These are phyloP conservation scores for Picea sitchensis DNA, from an alignment of 75 land plant species.

Conservation along the genomic window DNA sequence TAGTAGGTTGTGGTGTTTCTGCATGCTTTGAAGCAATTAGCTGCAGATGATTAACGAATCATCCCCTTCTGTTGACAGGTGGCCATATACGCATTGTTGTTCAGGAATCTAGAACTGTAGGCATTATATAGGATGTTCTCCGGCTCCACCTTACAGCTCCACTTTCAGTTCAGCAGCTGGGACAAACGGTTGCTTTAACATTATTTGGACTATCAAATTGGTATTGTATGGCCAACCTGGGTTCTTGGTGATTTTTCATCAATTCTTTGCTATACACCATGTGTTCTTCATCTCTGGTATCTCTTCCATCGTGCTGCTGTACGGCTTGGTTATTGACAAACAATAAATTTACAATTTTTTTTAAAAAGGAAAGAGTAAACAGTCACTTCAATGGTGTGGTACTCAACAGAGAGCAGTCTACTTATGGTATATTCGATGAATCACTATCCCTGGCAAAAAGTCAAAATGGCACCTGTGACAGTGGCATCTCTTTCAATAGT, in stretches of 20 bases:
- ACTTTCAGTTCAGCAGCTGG: conserved; percentile 26
- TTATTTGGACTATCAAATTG: conserved; percentile 19
- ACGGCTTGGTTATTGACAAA: neutral
- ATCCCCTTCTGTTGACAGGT: conserved; percentile 15
- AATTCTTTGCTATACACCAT: conserved; percentile 38
- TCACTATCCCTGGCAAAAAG: neutral
- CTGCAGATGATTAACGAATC: conserved; percentile 39
- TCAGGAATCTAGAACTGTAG: conserved; percentile 19
- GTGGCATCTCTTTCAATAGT: neutral
- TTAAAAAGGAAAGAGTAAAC: neutral
- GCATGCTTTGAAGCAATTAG: conserved; percentile 21
- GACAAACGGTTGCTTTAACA: conserved; percentile 27
- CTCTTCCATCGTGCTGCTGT: conserved; percentile 13
- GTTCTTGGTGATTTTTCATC: conserved; percentile 42
- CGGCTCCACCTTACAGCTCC: conserved; percentile 44
- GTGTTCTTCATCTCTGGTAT: conserved; percentile 36
- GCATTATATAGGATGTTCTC: conserved; percentile 39
- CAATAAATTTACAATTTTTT: neutral
- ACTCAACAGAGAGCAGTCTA: neutral
- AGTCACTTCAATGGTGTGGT: neutral
- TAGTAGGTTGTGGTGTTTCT: conserved; percentile 28
- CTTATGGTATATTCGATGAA: neutral
- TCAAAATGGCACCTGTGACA: neutral
- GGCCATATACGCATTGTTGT: neutral
- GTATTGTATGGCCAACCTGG: conserved; percentile 13